These are phyloP conservation scores for Coniochaeta sp. DNA, from an alignment of 2,329 filamentous ascomycete species.

Conservation along the genomic window DNA sequence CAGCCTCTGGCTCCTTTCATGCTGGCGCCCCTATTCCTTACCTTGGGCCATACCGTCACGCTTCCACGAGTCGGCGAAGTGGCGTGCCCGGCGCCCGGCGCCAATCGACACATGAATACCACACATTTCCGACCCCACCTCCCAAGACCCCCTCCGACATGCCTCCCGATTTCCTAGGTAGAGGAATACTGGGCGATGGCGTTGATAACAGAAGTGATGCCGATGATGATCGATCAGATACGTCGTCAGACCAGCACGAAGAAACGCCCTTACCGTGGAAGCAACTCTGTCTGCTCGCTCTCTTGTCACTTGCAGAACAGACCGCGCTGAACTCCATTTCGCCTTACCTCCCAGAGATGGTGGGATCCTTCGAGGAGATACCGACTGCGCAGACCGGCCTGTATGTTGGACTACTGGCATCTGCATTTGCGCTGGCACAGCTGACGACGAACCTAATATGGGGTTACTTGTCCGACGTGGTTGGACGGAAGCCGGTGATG, in stretches of 20 bases:
- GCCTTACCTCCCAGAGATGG: conserved; percentile 92
- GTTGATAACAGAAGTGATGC: conserved; percentile 2
- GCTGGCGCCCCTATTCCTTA: conserved; percentile 41
- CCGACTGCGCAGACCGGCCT: conserved; percentile 64
- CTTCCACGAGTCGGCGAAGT: conserved; percentile 9
- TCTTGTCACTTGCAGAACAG: conserved; percentile 89
- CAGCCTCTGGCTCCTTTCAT: conserved; percentile 41
- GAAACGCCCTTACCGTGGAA: conserved; percentile 71
- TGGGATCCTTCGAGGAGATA: conserved; percentile 75
- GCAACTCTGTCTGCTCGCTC: conserved; percentile 76
- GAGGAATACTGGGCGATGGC: conserved; percentile 2
- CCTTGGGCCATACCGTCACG: conserved; percentile 14
- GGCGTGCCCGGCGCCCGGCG: conserved; percentile 23
- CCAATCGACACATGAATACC: conserved; percentile 54
- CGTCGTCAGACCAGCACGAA: conserved; percentile 35
- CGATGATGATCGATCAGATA: conserved; percentile 8
- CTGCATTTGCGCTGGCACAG: conserved; percentile 86
- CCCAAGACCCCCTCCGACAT: conserved; percentile 55
- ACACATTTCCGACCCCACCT: conserved; percentile 72
- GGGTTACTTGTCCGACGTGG: conserved; percentile 74
- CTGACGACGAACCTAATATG: conserved; percentile 88
- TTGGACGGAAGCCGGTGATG: conserved; percentile 78
- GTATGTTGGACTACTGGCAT: conserved; percentile 86
- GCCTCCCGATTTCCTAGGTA: conserved; percentile 11
- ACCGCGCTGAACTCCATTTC: conserved; percentile 95